These are phyloP conservation scores for Hippophae gyantsensis DNA, from an alignment of 306 rosid species.

Conservation along the genomic window DNA sequence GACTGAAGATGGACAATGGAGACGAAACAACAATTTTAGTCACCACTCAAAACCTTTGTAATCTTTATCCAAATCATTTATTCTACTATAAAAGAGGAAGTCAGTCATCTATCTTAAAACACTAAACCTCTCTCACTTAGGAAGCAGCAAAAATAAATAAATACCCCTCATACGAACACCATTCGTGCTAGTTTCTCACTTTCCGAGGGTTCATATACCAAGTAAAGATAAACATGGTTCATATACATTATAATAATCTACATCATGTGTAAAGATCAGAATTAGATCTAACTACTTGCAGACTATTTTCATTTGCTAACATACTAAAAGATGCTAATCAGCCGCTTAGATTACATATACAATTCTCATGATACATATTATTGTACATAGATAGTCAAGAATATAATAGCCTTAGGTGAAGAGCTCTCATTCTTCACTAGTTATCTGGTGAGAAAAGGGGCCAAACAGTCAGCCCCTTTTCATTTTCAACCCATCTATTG, in stretches of 20 bases:
- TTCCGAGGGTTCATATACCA: too few relatives aligned
- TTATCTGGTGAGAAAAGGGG: constrained; percentile 1
- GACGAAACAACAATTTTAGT: too few relatives aligned
- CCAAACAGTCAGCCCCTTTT: constrained; percentile 1
- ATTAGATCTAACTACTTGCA: constrained; percentile 24
- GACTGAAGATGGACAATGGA: too few relatives aligned
- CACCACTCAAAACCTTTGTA: too few relatives aligned
- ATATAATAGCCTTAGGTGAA: constrained; percentile 24
- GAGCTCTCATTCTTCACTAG: constrained; percentile 9
- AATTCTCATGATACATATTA: constrained; percentile 21
- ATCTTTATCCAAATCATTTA: too few relatives aligned
- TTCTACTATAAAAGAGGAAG: too few relatives aligned
- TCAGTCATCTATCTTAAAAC: too few relatives aligned
- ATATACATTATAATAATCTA: constrained; percentile 37
- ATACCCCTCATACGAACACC: too few relatives aligned
- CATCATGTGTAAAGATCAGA: constrained; percentile 21
- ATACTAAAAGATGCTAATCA: constrained; percentile 7
- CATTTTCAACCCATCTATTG: constrained; percentile 23
- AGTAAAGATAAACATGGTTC: background rate
- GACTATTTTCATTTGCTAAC: constrained; percentile 6
- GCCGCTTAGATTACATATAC: constrained; percentile 21
- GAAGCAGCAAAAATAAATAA: too few relatives aligned
- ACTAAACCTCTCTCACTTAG: too few relatives aligned
- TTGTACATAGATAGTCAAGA: constrained; percentile 24
- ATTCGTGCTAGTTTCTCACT: too few relatives aligned